A percentile compares a stretch with the other conserved stretches of the same genome.
Evolutionary conservation across 768 basidiomycete genomes (phyloP).

Genomic region (Lactarius hengduanensis): DNA sequence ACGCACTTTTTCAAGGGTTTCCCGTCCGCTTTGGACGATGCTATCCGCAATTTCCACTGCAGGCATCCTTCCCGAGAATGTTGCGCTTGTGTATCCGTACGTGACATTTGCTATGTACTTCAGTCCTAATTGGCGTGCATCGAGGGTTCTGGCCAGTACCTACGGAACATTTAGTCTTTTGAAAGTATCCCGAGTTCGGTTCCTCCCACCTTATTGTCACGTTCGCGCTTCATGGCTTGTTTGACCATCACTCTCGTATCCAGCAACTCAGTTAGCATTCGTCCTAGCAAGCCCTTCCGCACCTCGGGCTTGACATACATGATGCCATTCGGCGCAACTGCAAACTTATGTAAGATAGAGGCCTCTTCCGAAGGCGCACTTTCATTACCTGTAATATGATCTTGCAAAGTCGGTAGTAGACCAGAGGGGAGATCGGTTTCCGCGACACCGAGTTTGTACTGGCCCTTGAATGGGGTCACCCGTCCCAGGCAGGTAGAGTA

Average conservation of each 20-base stretch:
- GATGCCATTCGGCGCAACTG: conserved; percentile 94
- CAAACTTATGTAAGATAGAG: neutral
- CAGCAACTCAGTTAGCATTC: conserved; percentile 90
- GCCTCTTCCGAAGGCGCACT: neutral
- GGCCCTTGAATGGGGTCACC: conserved; percentile 80
- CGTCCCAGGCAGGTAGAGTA: conserved; percentile 96
- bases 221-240: conserved; percentile 85
- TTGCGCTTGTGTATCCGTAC: conserved; percentile 94
- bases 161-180: conserved; percentile 34
- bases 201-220: conserved; percentile 63
- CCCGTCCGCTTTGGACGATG: conserved; percentile 94
- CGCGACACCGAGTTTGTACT: conserved; percentile 83
- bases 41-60: conserved; percentile 98
- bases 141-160: conserved; percentile 72
- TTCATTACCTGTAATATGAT: conserved; percentile 70
- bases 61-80: conserved; percentile 96
- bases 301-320: conserved; percentile 87
- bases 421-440: conserved; percentile 69
- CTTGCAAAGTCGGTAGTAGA: conserved; percentile 63
- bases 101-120: conserved; percentile 95
- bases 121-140: conserved; percentile 89
- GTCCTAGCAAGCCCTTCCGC: conserved; percentile 78
- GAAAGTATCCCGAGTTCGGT: conserved; percentile 13
- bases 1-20: conserved; percentile 88
- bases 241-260: conserved; percentile 99